Conservation (phyloP, 805 yeast species). For the Lachancea lanzarotensis region DNA sequence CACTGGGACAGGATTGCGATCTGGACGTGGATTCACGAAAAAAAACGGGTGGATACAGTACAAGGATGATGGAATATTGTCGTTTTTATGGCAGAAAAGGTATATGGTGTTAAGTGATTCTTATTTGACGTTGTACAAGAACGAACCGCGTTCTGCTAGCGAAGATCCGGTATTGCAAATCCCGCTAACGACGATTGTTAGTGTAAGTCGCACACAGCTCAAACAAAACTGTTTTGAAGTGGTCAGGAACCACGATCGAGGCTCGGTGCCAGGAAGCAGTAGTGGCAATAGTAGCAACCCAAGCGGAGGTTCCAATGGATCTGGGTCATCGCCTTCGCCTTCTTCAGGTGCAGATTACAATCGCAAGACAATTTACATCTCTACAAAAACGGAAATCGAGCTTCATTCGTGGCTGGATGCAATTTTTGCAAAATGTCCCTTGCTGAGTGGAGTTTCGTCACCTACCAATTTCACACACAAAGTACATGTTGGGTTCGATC, state of each 20-base stretch:
- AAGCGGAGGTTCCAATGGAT: not conserved
- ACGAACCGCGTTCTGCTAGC: conserved; percentile 37
- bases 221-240: conserved; percentile 81
- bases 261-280: conserved; percentile 5
- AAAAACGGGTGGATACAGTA: conserved; percentile 77
- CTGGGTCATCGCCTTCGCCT: conserved; percentile 13
- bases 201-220: conserved; percentile 60
- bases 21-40: conserved; percentile 13
- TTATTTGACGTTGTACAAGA: conserved; percentile 66
- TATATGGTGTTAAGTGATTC: conserved; percentile 73
- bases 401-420: conserved; percentile 87
- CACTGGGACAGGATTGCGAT: not conserved
- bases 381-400: conserved; percentile 73
- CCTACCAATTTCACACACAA: conserved; percentile 94
- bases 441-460: conserved; percentile 61
- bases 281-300: not conserved
- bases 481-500: conserved; percentile 84
- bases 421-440: conserved; percentile 69
- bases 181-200: conserved; percentile 52
- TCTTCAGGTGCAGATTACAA: conserved; percentile 20
- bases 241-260: conserved; percentile 40
- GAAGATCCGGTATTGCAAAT: conserved; percentile 46
- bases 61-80: conserved; percentile 85
- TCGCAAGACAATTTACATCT: conserved; percentile 60
- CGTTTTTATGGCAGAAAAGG: conserved; percentile 90